phyloP scores from a whole-genome alignment of 1,139 yeast species.

The Pichia sp. region DNA sequence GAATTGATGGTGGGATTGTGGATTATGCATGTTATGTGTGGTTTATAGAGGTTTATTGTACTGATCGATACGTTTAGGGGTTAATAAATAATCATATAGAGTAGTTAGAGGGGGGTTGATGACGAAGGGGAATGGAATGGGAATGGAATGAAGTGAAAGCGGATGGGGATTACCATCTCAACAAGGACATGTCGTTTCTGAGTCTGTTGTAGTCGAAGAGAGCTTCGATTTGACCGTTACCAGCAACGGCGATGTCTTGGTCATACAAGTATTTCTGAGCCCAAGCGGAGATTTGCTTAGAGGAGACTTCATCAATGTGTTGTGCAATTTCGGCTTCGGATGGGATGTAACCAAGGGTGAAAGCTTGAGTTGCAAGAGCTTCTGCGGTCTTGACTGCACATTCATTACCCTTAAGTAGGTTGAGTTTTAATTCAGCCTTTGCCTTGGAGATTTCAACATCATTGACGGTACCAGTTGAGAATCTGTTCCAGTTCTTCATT shows the following conservation, averaged over 20 bases:
- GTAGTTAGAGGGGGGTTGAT: too few relatives aligned
- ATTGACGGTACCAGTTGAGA: conserved; percentile 57
- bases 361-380: conserved; percentile 53
- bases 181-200: conserved; percentile 82
- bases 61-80: too few relatives aligned
- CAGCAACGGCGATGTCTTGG: conserved; percentile 75
- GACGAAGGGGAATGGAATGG: too few relatives aligned
- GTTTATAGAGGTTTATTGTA: too few relatives aligned
- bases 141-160: too few relatives aligned
- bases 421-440: conserved; percentile 61
- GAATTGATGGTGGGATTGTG: too few relatives aligned
- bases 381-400: conserved; percentile 46
- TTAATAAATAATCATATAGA: too few relatives aligned
- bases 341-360: conserved; percentile 55
- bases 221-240: conserved; percentile 79
- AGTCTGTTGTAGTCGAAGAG: conserved; percentile 76
- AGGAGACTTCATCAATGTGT: conserved; percentile 56
- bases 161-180: conserved; percentile 61
- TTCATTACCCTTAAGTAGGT: conserved; percentile 39
- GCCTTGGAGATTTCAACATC: conserved; percentile 76
- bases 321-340: conserved; percentile 54
- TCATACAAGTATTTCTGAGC: conserved; percentile 73
- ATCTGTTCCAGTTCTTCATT: conserved; percentile 82
- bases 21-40: too few relatives aligned
- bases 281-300: conserved; percentile 60